Evolutionary conservation across 2,329 filamentous ascomycete genomes (phyloP), one percentile per base, ranked within the genome.

Genomic region (Cladosporium sp.): DNA sequence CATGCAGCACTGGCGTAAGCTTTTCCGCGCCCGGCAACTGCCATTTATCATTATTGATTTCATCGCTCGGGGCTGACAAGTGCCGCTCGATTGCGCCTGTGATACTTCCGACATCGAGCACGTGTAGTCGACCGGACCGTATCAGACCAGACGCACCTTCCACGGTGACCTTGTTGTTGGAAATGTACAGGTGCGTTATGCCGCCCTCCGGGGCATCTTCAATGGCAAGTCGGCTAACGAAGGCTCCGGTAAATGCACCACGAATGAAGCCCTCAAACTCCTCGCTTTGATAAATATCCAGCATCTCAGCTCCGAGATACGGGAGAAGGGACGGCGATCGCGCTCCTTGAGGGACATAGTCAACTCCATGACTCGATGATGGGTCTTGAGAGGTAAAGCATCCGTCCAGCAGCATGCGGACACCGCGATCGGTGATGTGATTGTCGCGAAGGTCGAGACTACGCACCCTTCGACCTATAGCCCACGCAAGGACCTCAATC

Each of bases 121-220:
- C 76, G 58, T 80, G 73, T 8, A 84, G 66, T 32, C 74, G 70
- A 49, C 68, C 70, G 7, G 78, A 78, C 45, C 74, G 67, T 9
- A 83, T 60, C 4, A 84, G 67, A 13, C 74, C 75, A 3, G 75
- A 77, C 5, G 80, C 66, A 0, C 79, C 80, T 61, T 82, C 78
- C 0, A 79, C 73, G 1, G 78, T 81, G 4, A 84, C 63, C 3
- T 68, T 59, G 53, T 84, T 84, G 7, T 74, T 73, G 3, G 80
- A 73, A 11, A 84, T 72, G 59, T 81, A 82, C 2, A 84, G 67
- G 66, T 84, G 81, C 0, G 81, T 83, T 35, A 83, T 74, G 2
- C 81, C 81, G 9, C 71, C 68, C 59, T 77, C 71, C 18, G 76
- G 72, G 1, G 77, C 68, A 57, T 81, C 74, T 58, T 83, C 80